phyloP scores from a whole-genome alignment of 2,329 filamentous ascomycete genomes.

The Pestalotiopsis sp. region DNA sequence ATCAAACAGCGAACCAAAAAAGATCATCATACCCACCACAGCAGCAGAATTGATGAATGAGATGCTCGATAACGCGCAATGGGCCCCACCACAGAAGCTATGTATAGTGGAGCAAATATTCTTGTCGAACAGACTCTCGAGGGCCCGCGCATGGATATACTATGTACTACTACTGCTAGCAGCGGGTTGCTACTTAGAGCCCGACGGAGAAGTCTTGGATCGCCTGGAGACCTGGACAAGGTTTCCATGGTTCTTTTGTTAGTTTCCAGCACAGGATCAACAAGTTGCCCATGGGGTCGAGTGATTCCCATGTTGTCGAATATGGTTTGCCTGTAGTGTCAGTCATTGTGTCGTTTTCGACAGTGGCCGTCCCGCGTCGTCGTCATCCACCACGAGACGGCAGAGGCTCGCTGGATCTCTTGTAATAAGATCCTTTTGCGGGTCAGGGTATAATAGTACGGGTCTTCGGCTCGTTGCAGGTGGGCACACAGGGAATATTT shows the following conservation, averaged over 20 bases:
- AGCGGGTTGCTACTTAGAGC: not conserved
- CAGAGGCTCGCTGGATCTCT: not conserved
- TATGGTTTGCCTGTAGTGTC: too few species aligned
- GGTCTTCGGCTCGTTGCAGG: not conserved
- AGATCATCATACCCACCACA: conserved; percentile 8
- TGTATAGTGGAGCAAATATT: conserved; percentile 4
- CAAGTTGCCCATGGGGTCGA: too few species aligned
- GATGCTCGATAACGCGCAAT: conserved; percentile 3
- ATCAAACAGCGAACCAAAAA: conserved; percentile 3
- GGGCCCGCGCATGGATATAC: conserved; percentile 3
- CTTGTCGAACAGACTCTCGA: not conserved
- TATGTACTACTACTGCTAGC: not conserved
- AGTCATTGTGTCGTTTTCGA: too few species aligned
- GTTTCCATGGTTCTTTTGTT: too few species aligned
- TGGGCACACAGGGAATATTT: not conserved
- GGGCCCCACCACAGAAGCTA: conserved; percentile 1
- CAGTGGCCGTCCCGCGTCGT: too few species aligned
- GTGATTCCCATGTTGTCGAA: too few species aligned
- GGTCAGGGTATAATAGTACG: not conserved
- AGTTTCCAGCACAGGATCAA: too few species aligned
- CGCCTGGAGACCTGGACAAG: not conserved
- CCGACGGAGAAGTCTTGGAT: not conserved
- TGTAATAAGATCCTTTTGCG: not conserved
- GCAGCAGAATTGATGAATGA: not conserved
- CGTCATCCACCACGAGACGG: not conserved